Base-by-base conservation (phyloP, 148 eudicot species). In the Drosera capensis region DNA sequence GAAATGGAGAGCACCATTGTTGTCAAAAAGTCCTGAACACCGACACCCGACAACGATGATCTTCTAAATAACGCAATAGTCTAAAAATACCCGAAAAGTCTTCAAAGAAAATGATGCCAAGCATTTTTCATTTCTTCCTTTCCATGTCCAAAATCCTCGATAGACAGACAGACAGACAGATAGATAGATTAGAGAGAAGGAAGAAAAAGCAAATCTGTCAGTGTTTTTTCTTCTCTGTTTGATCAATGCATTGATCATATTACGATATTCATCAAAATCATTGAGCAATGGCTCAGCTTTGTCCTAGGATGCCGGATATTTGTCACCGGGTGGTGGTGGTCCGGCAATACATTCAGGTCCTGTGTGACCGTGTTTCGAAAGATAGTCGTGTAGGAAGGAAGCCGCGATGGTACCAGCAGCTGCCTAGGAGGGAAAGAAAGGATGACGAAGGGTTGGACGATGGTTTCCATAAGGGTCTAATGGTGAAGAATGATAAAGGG, bases 381-480 rank as follows among this genome's bases (percentile, higher is more conserved):
- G 59, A 48, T 5, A 14, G 42, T 5, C 2, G 23, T 35, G 14
- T 26, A 8, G 40, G 59, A 1, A n/a, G n/a, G n/a, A 67, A 56
- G 48, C 47, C 72, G 1, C 38, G 61, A 14, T 53, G 40, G 5
- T 72, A 72, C 34, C 22, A 40, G 5, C 67, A 63, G 37, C 30
- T 72, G 18, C 51, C 58, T 1, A 41, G 38, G 14, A 35, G 57
- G 11, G 48, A n/a, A n/a, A n/a, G n/a, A n/a, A n/a, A n/a, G n/a
- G n/a, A n/a, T n/a, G n/a, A n/a, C n/a, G n/a, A n/a, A n/a, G n/a
- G n/a, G n/a, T n/a, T n/a, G n/a, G n/a, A n/a, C n/a, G 35, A 8
- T 7, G 41, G 23, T 9, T 14, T 4, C 2, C 23, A 22, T 24
- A 14, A 17, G 8, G 5, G 42, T 16, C 43, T n/a, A 11, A 15